Conservation (phyloP, 495 filamentous ascomycete species). For the Hypoxylon intermedium region DNA sequence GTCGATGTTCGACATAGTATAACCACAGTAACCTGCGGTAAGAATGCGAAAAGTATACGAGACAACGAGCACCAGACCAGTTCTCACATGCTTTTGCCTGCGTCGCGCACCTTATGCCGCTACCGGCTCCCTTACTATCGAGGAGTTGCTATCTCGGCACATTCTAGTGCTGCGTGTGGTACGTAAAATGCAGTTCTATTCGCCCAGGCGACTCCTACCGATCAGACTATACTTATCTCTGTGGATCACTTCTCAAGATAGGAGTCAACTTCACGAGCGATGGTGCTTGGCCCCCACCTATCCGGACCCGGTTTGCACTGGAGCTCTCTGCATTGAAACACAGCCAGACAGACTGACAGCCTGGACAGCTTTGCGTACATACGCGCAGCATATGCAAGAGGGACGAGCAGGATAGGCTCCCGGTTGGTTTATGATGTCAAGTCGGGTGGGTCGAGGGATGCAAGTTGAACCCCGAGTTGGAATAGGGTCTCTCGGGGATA, state of each 20-base stretch:
- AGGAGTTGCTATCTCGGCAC: neutral
- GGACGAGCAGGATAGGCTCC: constrained; percentile 8
- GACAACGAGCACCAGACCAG: neutral
- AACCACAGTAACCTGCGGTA: no score
- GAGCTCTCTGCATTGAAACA: no score
- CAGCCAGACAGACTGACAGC: no score
- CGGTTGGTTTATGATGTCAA: constrained; percentile 30
- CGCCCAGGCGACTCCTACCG: neutral
- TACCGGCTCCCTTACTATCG: constrained; percentile 14
- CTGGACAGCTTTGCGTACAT: constrained; percentile 10
- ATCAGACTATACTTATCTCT: constrained; percentile 9
- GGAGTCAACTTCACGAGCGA: constrained; percentile 11
- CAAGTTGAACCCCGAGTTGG: constrained; percentile 22
- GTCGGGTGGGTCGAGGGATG: constrained; percentile 5
- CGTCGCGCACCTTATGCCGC: constrained; percentile 4
- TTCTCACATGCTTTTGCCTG: neutral
- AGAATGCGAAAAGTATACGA: neutral
- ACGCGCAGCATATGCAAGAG: constrained; percentile 17
- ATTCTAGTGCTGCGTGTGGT: neutral
- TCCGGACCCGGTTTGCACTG: constrained; percentile 9
- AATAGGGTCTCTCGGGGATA: constrained; percentile 2
- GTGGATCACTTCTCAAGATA: constrained; percentile 22
- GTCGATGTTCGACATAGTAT: no score
- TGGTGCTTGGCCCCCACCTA: constrained; percentile 23
- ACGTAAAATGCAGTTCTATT: constrained; percentile 7